These are phyloP conservation scores for Pyrrhoderma lamaoense DNA, from an alignment of 1,284 basidiomycete species.

Conservation along the genomic window DNA sequence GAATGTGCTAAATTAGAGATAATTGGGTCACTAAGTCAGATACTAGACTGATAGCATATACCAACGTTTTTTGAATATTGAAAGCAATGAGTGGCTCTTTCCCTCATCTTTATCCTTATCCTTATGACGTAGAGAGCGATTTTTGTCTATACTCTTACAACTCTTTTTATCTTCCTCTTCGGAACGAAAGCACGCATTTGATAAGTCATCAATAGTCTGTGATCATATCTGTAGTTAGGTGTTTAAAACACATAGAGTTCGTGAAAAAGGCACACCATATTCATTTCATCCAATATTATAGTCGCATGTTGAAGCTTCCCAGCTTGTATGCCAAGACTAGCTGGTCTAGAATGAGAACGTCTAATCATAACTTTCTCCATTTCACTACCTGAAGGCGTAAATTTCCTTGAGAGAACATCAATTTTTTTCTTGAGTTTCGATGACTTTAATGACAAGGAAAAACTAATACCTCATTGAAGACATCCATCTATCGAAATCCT, in stretches of 20 bases:
- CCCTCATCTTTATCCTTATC: conserved; percentile 12
- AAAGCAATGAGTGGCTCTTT: conserved; percentile 5
- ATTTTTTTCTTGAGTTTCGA: neutral
- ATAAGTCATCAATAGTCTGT: conserved; percentile 15
- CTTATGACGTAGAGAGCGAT: neutral
- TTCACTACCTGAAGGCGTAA: conserved; percentile 13
- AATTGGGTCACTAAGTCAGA: neutral
- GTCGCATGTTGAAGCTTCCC: conserved; percentile 12
- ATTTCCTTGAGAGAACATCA: conserved; percentile 10
- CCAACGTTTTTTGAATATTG: conserved; percentile 17
- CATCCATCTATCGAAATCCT: conserved; percentile 74
- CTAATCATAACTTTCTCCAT: conserved; percentile 6
- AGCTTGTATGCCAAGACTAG: conserved; percentile 3
- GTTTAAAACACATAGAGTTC: neutral
- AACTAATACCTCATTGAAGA: conserved; percentile 58
- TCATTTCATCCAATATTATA: conserved; percentile 15
- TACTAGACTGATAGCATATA: neutral
- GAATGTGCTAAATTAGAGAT: neutral
- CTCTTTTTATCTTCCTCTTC: conserved; percentile 13
- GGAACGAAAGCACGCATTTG: neutral
- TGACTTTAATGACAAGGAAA: neutral
- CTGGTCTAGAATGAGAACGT: conserved; percentile 9
- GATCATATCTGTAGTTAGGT: neutral
- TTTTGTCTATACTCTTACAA: conserved; percentile 1
- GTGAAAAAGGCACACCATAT: conserved; percentile 1